A percentile compares a stretch with the other conserved stretches of the same genome.
Evolutionary conservation across 1,139 yeast species (phyloP).

Genomic region (Magnusiomyces suaveolens): DNA sequence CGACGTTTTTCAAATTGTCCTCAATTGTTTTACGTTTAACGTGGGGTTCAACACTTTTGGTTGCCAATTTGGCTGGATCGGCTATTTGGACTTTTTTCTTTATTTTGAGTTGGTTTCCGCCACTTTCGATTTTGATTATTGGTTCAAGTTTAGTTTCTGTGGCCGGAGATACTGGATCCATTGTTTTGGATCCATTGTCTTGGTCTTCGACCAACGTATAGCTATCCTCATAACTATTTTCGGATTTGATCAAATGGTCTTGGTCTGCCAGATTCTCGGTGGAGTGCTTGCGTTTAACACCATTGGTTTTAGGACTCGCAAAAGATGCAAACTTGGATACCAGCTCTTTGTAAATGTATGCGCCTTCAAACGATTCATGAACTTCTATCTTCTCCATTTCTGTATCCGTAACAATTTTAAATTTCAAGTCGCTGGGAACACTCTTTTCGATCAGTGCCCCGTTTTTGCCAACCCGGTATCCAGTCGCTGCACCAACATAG

Average conservation of each 20-base stretch:
- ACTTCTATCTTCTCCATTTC: not conserved
- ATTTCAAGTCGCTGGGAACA: too few species aligned
- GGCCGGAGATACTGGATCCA: not conserved
- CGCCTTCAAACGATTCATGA: not conserved
- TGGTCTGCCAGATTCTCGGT: not conserved
- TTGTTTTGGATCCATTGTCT: not conserved
- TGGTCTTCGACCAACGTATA: not conserved
- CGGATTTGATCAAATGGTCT: too few species aligned
- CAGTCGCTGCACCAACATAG: not conserved
- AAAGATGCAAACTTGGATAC: not conserved
- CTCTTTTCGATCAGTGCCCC: not conserved
- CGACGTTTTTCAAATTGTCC: too few species aligned
- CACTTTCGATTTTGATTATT: not conserved
- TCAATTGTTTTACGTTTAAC: too few species aligned
- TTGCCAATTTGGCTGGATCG: too few species aligned
- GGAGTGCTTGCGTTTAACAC: not conserved
- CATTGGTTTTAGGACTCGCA: not conserved
- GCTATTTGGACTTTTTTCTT: too few species aligned
- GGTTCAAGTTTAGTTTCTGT: not conserved
- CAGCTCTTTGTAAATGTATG: not conserved
- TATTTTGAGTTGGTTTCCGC: too few species aligned
- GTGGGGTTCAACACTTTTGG: too few species aligned
- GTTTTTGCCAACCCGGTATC: not conserved
- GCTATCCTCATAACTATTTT: not conserved
- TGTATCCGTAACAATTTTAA: not conserved